Conservation (phyloP, 306 rosid genomes). For the Delonix regia region DNA sequence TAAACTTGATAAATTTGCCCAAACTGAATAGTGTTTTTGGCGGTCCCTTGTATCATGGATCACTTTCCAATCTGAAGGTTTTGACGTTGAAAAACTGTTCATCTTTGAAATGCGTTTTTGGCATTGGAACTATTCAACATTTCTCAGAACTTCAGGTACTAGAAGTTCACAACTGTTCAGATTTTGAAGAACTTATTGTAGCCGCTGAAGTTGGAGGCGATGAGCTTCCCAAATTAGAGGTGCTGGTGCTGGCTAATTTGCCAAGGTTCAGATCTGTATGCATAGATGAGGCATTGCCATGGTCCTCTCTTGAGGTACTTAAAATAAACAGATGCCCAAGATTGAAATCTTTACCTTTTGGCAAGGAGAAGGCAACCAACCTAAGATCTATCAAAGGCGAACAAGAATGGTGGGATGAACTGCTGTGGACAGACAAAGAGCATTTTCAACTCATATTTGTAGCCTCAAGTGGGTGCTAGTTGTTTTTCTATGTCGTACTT, state of each 20-base stretch:
- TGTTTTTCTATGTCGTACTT: background rate
- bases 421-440: background rate
- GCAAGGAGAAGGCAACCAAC: background rate
- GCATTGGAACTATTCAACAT: background rate
- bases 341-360: slow-evolving; percentile 9
- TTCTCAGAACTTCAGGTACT: slow-evolving; percentile 6
- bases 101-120: slow-evolving; percentile 11
- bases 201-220: background rate
- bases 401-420: slow-evolving; percentile 10
- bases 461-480: background rate
- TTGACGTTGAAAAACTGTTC: background rate
- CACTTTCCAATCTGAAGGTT: background rate
- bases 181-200: slow-evolving; percentile 4
- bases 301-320: slow-evolving; percentile 2
- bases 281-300: background rate
- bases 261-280: background rate
- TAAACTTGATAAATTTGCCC: background rate
- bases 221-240: slow-evolving; percentile 14
- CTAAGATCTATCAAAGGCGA: slow-evolving; percentile 12
- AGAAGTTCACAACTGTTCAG: slow-evolving; percentile 5
- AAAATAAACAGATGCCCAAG: background rate
- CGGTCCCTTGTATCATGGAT: background rate
- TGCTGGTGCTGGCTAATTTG: background rate
- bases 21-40: slow-evolving; percentile 1
- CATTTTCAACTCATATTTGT: background rate